Conservation (phyloP, 1,284 basidiomycete genomes). For the Bjerkandera adusta region DNA sequence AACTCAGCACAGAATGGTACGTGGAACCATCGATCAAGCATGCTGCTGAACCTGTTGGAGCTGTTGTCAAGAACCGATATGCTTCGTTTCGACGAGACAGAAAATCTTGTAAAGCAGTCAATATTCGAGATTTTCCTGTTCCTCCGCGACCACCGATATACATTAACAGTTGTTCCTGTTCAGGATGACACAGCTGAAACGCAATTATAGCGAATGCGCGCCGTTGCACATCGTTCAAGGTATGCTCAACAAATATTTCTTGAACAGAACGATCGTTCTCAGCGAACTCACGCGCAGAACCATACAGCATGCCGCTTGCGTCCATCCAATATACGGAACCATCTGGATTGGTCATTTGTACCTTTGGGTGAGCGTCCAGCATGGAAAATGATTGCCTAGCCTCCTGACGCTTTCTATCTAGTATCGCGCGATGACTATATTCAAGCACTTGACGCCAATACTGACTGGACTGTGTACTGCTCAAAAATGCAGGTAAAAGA, state of each 20-base stretch:
- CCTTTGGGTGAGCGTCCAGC: neutral
- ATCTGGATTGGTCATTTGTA: neutral
- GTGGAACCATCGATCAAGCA: conserved; percentile 35
- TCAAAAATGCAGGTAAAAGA: neutral
- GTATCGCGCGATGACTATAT: neutral
- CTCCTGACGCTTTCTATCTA: neutral
- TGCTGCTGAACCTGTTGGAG: conserved; percentile 38
- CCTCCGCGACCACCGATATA: conserved; percentile 36
- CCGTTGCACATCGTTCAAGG: conserved; percentile 31
- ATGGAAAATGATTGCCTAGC: neutral
- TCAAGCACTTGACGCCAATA: neutral
- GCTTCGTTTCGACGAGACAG: conserved; percentile 26
- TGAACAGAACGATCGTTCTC: neutral
- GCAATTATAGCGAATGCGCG: conserved; percentile 33
- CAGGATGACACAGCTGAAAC: conserved; percentile 22
- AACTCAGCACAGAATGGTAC: conserved; percentile 35
- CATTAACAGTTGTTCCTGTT: conserved; percentile 28
- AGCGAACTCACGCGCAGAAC: neutral
- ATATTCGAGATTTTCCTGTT: conserved; percentile 41
- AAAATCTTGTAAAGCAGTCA: conserved; percentile 32
- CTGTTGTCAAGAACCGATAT: conserved; percentile 29
- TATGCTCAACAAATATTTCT: neutral
- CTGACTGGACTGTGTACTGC: neutral
- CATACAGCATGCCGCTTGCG: neutral
- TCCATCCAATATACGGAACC: too few species aligned